Base-by-base conservation (phyloP, 2,329 filamentous ascomycete species). In the Clonostachys solani region DNA sequence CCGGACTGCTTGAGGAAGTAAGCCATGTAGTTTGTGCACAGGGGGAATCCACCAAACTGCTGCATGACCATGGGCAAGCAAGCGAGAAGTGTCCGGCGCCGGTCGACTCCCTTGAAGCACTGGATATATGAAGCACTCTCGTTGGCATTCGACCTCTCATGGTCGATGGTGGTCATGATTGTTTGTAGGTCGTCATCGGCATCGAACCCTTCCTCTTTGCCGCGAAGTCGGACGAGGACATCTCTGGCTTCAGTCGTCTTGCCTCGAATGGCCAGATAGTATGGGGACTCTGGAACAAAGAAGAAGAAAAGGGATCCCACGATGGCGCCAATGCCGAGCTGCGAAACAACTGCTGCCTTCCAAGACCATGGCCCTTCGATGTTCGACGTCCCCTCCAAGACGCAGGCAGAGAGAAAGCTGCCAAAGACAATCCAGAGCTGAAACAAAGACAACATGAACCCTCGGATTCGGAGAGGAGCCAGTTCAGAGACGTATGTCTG, bases 31-130 rank as follows among this genome's bases (percentile, higher is more conserved):
- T 67, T 68, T 1, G 66, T 64, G 1, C 76, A 58, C 12, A 77
- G 59, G 0, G 66, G 60, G 2, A 75, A 58, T 2, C 73, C 74
- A 37, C 74, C 75, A 33, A 74, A 55, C 45, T 67, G 63, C 2
- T 73, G 70, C 10, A 75, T 51, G 5, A 67, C 53, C 42, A 66
- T 68, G 2, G 69, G 66, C 49, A 72, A 70, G 29, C 65, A 60
- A 50, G 68, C 62, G 34, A 73, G 67, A 19, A 67, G 52, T 0
- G 70, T 71, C 18, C 72, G 56, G 5, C 71, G 61, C 2, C 69
- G 59, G 42, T 79, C 69, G 3, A 60, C 55, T 3, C 64, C 64
- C 6, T 60, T 64, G 57, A 78, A 77, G 51, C 68, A 73, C 50
- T 73, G 69, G 6, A 53, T 34, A 47, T 71, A 71, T 23, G 41